Percentiles rank a stretch among this genome's conserved stretches.
These are phyloP conservation scores for Poteriospumella lacustris DNA, from an alignment of 108 stramenopile genomes.

Conservation along the genomic window DNA sequence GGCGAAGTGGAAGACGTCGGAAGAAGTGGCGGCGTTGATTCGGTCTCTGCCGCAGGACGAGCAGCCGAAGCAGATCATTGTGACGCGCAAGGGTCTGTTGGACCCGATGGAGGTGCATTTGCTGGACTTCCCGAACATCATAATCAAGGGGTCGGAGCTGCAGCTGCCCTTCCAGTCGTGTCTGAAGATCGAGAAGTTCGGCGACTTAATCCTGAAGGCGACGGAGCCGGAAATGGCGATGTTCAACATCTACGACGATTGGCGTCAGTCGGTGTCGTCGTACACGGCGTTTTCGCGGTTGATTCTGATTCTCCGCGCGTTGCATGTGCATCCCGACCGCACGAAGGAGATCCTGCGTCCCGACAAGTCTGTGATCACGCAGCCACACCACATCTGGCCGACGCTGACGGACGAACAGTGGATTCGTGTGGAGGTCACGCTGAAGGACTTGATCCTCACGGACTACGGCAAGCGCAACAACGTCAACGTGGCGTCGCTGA, in stretches of 20 bases:
- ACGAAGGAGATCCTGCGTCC: constrained; percentile 94
- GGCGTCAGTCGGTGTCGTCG: constrained; percentile 93
- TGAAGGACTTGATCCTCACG: constrained; percentile 96
- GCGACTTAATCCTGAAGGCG: constrained; percentile 91
- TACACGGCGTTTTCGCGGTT: constrained; percentile 98
- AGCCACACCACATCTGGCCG: constrained; percentile 98
- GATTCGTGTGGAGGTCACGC: constrained; percentile 95
- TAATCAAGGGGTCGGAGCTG: constrained; percentile 93
- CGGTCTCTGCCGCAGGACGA: constrained; percentile 95
- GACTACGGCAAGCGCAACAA: constrained; percentile 99
- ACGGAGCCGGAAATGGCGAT: constrained; percentile 98
- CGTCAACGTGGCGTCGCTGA: constrained; percentile 95
- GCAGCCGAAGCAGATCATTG: constrained; percentile 99
- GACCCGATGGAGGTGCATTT: constrained; percentile 96
- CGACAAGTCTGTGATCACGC: constrained; percentile 92
- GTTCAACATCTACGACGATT: constrained; percentile 99
- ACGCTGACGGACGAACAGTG: constrained; percentile 95
- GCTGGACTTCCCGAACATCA: constrained; percentile 97
- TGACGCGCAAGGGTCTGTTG: constrained; percentile 96
- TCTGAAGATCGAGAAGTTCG: constrained; percentile 94
- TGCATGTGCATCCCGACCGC: constrained; percentile 90
- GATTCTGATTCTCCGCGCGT: constrained; percentile 90
- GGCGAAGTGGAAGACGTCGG: constrained; percentile 99
- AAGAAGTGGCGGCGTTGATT: constrained; percentile 95
- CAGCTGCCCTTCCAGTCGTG: constrained; percentile 98